Conservation (phyloP, 306 rosid species). For the Quercus wislizeni region DNA sequence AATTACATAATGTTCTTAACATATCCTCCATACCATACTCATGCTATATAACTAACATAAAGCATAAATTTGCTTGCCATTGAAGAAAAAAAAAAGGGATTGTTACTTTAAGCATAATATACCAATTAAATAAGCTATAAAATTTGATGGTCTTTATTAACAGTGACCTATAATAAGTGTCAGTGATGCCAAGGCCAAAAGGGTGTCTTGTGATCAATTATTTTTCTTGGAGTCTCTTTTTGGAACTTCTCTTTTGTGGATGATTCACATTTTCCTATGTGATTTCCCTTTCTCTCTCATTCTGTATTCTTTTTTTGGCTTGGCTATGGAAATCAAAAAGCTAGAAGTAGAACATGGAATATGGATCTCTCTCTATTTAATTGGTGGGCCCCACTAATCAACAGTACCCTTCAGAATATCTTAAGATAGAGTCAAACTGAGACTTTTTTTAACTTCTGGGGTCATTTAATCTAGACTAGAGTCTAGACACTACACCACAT, state of each 20-base stretch:
- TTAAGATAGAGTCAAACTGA: neutral
- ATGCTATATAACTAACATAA: neutral
- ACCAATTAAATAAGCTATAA: neutral
- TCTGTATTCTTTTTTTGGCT: neutral
- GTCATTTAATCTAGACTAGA: conserved; percentile 13
- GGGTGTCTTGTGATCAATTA: conserved; percentile 6
- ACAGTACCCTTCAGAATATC: neutral
- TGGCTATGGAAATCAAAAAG: neutral
- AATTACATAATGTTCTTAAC: neutral
- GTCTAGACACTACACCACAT: no score
- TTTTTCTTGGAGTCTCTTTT: conserved; percentile 39
- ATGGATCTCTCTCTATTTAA: neutral
- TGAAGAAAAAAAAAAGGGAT: neutral
- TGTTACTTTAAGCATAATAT: neutral
- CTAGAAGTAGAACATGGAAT: neutral
- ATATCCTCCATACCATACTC: neutral
- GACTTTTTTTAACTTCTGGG: neutral
- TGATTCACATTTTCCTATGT: conserved; percentile 21
- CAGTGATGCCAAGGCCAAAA: conserved; percentile 7
- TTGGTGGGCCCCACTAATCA: neutral
- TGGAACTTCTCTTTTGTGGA: conserved; percentile 38
- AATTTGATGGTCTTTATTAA: neutral
- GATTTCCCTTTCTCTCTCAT: neutral
- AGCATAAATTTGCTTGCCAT: neutral
- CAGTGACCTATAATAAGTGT: neutral